Conservation (phyloP, 2,329 filamentous ascomycete species). For the Fusarium austroafricanum region DNA sequence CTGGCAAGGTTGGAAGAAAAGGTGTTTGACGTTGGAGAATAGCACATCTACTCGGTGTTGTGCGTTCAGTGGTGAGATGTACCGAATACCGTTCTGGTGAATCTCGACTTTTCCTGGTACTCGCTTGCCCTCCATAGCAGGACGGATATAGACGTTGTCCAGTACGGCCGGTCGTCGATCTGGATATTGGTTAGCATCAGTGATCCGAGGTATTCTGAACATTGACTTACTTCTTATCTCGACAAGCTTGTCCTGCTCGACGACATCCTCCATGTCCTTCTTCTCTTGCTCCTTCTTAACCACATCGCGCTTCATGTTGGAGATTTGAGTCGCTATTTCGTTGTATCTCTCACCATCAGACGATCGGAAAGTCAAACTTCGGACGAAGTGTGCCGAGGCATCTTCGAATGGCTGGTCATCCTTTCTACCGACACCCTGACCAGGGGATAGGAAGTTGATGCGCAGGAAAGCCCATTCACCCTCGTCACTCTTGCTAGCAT, state of each 20-base stretch:
- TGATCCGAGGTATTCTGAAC: background rate
- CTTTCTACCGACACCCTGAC: slow-evolving; percentile 95
- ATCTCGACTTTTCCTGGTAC: slow-evolving; percentile 97
- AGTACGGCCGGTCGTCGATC: slow-evolving; percentile 90
- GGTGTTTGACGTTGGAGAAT: slow-evolving; percentile 97
- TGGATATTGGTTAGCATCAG: slow-evolving; percentile 59
- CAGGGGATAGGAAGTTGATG: slow-evolving; percentile 97
- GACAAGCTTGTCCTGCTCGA: slow-evolving; percentile 96
- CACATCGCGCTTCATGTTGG: slow-evolving; percentile 93
- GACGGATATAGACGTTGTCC: slow-evolving; percentile 94
- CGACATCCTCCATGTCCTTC: slow-evolving; percentile 99
- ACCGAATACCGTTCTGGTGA: slow-evolving; percentile 98
- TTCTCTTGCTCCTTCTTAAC: slow-evolving; percentile 96
- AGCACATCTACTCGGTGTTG: slow-evolving; percentile 91
- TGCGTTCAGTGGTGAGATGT: slow-evolving; percentile 82
- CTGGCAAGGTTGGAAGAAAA: slow-evolving; percentile 98
- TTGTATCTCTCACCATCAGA: slow-evolving; percentile 89
- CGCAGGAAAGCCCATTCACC: slow-evolving; percentile 93
- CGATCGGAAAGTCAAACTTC: slow-evolving; percentile 94
- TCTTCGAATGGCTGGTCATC: slow-evolving; percentile 99
- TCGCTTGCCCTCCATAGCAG: slow-evolving; percentile 95
- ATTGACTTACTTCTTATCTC: slow-evolving; percentile 84
- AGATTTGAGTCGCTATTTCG: slow-evolving; percentile 92
- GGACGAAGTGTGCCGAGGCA: slow-evolving; percentile 92
- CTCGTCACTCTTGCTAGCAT: slow-evolving; percentile 97